A percentile compares a stretch with the other conserved stretches of the same genome.
These are phyloP conservation scores for Oxytropis ochrocephala DNA, from an alignment of 306 rosid species.

Conservation along the genomic window DNA sequence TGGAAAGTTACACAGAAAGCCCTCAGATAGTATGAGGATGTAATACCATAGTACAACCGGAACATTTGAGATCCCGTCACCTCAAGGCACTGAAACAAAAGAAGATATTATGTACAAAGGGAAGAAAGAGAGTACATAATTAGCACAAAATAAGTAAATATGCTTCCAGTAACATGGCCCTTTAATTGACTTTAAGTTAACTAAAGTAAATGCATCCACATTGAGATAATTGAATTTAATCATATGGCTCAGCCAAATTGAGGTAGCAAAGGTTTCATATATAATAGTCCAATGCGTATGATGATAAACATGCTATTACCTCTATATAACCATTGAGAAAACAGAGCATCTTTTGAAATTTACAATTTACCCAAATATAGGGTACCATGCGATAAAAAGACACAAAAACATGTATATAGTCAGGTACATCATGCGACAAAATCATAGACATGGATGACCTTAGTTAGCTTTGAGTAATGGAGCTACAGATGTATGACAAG, in stretches of 20 bases:
- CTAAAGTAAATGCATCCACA: neutral
- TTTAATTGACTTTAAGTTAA: neutral
- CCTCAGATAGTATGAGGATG: conserved; percentile 14
- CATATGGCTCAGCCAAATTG: neutral
- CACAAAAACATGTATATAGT: neutral
- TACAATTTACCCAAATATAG: neutral
- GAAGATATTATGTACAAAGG: neutral
- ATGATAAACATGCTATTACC: neutral
- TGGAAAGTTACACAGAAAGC: conserved; percentile 15
- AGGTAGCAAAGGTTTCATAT: neutral
- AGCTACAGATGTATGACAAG: neutral
- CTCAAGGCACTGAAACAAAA: conserved; percentile 44
- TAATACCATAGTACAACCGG: conserved; percentile 4
- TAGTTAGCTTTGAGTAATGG: neutral
- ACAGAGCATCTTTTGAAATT: neutral
- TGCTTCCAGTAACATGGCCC: neutral
- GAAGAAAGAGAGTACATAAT: neutral
- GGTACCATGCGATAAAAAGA: neutral
- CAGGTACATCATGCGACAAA: neutral
- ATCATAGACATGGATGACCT: neutral
- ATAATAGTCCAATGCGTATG: neutral
- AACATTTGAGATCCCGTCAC: conserved; percentile 28
- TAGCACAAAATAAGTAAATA: neutral
- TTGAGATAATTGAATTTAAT: neutral
- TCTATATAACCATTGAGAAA: neutral